These are phyloP conservation scores for Plasmodium gaboni DNA, from an alignment of 169 alveolate species.

Conservation along the genomic window DNA sequence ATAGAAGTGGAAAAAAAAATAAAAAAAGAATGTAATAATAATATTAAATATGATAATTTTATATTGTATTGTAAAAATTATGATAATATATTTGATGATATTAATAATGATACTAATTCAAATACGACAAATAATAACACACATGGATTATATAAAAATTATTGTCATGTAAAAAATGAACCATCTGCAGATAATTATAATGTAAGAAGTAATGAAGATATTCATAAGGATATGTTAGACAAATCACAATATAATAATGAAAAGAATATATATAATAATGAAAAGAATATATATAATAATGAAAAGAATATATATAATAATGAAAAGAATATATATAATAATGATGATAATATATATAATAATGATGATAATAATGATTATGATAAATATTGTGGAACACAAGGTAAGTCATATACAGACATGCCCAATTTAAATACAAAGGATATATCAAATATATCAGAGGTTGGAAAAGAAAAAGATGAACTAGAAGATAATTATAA, in stretches of 20 bases:
- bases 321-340: neutral
- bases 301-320: neutral
- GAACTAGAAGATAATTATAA: no score
- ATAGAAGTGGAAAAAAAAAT: neutral
- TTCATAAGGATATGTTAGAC: neutral
- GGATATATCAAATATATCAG: no score
- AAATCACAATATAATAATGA: neutral
- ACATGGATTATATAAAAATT: neutral
- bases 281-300: neutral
- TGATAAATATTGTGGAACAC: neutral
- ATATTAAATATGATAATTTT: conserved; percentile 24
- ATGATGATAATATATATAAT: neutral
- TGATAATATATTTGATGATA: neutral
- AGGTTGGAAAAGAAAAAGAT: no score
- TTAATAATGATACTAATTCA: neutral
- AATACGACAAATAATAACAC: neutral
- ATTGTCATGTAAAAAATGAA: neutral
- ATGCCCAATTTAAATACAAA: no score
- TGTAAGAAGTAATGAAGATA: neutral
- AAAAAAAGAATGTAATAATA: neutral
- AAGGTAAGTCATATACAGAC: no score
- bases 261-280: neutral
- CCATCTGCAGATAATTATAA: neutral
- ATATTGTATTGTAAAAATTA: conserved; percentile 19
- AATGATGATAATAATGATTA: neutral